These are phyloP conservation scores for Nakazawaea laoshanensis DNA, from an alignment of 805 yeast genomes.

Conservation along the genomic window DNA sequence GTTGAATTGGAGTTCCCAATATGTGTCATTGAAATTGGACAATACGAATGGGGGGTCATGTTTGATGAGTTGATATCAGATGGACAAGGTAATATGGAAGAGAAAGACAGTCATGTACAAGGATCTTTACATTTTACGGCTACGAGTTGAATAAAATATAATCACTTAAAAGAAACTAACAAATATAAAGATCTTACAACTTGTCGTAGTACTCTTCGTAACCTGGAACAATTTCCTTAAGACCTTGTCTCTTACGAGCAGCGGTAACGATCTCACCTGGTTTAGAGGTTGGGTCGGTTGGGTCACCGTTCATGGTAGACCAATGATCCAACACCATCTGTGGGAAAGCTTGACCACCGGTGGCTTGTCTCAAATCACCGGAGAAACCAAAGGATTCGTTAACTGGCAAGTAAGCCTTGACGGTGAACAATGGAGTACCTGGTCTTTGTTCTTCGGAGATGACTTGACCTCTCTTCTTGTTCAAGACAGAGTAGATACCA, in stretches of 20 bases:
- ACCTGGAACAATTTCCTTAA: slow-evolving; percentile 96
- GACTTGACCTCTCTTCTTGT: slow-evolving; percentile 99
- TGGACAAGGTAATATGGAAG: slow-evolving; percentile 12
- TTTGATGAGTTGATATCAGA: slow-evolving; percentile 35
- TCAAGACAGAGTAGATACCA: slow-evolving; percentile 99
- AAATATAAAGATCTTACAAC: slow-evolving; percentile 37
- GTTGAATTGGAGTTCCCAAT: slow-evolving; percentile 42
- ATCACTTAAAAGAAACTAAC: background rate
- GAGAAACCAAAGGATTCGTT: slow-evolving; percentile 99
- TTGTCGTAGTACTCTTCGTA: slow-evolving; percentile 98
- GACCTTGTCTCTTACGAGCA: slow-evolving; percentile 91
- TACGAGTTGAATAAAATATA: background rate
- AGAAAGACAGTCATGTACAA: slow-evolving; percentile 2
- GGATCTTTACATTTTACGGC: background rate
- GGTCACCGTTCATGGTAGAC: slow-evolving; percentile 87
- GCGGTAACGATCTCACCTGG: slow-evolving; percentile 51
- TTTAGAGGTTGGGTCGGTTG: slow-evolving; percentile 73
- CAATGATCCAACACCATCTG: slow-evolving; percentile 99
- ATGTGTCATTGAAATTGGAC: slow-evolving; percentile 67
- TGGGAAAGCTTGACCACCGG: slow-evolving; percentile 99
- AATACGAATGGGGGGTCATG: slow-evolving; percentile 71
- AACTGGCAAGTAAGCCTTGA: slow-evolving; percentile 99
- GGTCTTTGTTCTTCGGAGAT: slow-evolving; percentile 99
- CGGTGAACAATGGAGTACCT: slow-evolving; percentile 99
- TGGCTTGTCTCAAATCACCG: slow-evolving; percentile 98